These are phyloP conservation scores for Leptographium flavum DNA, from an alignment of 2,329 filamentous ascomycete species.

Conservation along the genomic window DNA sequence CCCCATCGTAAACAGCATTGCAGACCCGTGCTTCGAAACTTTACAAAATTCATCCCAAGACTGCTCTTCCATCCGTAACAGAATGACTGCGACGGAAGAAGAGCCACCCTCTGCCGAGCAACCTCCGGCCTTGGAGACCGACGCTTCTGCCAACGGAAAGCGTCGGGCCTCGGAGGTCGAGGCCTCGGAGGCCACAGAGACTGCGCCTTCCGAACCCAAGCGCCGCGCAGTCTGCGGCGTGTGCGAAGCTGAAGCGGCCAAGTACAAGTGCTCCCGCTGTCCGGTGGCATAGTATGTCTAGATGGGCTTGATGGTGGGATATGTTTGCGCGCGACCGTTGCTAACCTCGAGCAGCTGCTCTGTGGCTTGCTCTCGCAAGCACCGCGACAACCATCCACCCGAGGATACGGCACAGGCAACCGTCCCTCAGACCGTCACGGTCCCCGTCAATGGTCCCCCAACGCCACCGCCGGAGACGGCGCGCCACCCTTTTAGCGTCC, in stretches of 20 bases:
- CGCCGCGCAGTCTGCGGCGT: slow-evolving; percentile 31
- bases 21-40: no score
- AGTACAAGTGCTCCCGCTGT: slow-evolving; percentile 51
- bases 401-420: slow-evolving; percentile 5
- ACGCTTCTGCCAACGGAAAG: background rate
- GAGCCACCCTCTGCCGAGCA: background rate
- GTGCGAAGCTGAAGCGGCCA: slow-evolving; percentile 34
- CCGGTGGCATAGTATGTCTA: slow-evolving; percentile 39
- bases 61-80: background rate
- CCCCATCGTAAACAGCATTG: background rate
- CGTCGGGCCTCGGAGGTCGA: background rate
- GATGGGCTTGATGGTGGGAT: background rate
- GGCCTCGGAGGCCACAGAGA: background rate
- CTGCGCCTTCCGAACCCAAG: slow-evolving; percentile 5
- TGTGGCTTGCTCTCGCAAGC: slow-evolving; percentile 32
- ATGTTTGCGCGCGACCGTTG: background rate
- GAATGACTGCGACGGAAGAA: background rate
- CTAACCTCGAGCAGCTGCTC: slow-evolving; percentile 34
- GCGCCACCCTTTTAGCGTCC: slow-evolving; percentile 32
- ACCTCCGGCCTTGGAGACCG: background rate
- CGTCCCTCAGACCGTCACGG: background rate
- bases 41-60: background rate
- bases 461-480: background rate
- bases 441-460: background rate
- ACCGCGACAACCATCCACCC: slow-evolving; percentile 18